Base-by-base conservation (phyloP, 257 asterid genomes). In the Solanum paucissectum region DNA sequence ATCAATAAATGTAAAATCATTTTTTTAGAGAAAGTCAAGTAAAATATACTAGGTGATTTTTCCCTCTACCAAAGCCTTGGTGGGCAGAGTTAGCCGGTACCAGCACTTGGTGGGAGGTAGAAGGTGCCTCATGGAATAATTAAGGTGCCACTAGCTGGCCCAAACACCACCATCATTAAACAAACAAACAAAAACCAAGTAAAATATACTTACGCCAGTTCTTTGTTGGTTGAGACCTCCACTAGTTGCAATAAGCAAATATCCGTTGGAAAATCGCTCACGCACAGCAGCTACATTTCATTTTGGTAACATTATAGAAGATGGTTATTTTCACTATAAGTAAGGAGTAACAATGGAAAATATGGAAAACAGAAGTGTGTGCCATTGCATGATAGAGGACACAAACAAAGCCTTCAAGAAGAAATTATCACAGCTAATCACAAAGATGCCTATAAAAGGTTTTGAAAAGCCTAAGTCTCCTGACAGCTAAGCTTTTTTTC, bases 181-280 rank as follows among this genome's bases (percentile, higher is more conserved):
- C n/a, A 89, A 49, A 77, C 29, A 49, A 60, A 79, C 58, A 87
- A 44, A 58, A 82, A 84, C 83, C 18, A 86, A 84, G 84, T 46
- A 79, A 83, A 89, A 90, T 62, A 88, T 79, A 93, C 98, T 92
- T 93, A 96, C 99, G 83, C 99, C 99, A 55, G 97, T 95, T 91
- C 99, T 95, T 91, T 97, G 99, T 90, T 97, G 99, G 91, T 96
- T 96, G 86, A 95, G 96, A 66, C 99, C 99, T 69, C 99, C 99
- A 90, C 99, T 97, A 60, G 99, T 95, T 60, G 98, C 99, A 91
- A 97, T 97, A 84, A 97, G 98, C 87, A 97, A 91, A 93, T 97
- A 97, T 87, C 99, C 99, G 89, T 94, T 97, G 90, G 99, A 96
- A 84, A 77, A 90, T 40, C 92, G 93, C 91, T 95, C 96, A 8